Base-by-base conservation (phyloP, 164 flowering plant genomes). In the Kalanchoe fedtschenkoi region DNA sequence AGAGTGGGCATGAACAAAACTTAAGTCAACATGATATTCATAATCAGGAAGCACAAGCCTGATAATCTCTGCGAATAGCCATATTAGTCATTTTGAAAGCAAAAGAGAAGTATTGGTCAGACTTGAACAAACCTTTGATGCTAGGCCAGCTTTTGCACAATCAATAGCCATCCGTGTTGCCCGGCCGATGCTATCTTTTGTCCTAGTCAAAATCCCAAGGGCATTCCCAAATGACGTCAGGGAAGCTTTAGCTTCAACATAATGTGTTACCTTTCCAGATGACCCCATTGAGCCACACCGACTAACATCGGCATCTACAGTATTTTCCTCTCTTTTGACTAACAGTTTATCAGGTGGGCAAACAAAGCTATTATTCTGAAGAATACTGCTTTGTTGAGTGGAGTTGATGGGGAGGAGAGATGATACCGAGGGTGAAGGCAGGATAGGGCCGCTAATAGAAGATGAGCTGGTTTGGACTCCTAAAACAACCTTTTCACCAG, bases 91-190 rank as follows among this genome's bases (percentile, higher is more conserved):
- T 14, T 16, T 11, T 5, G 13, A 19, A 4, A n/a, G 21, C 9
- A 29, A 51, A 34, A 16, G 16, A 17, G 61, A 65, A 19, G 26
- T 59, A n/a, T 56, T 4, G 13, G 29, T 34, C 4, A n/a, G 63
- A n/a, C 5, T 58, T 13, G 28, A 19, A 6, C 70, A 6, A 73
- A 95, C 99, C 97, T 87, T 87, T 51, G 73, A 42, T 60, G 90
- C 83, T 64, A 77, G 63, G 60, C 96, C 96, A 74, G 70, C 73
- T 65, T 87, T 91, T 61, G 85, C 91, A 82, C 96, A 95, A 66
- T 91, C 97, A 51, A 95, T 76, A 11, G 97, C 99, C 61, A 79
- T 72, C 34, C 90, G 93, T 17, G 97, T 91, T 51, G 99, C 96
- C 66, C 90, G 84, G 62, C 88, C 92, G 62, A 95, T 95, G 74